phyloP scores from a whole-genome alignment of 352 stramenopile species.

The Phytophthora parvispora region DNA sequence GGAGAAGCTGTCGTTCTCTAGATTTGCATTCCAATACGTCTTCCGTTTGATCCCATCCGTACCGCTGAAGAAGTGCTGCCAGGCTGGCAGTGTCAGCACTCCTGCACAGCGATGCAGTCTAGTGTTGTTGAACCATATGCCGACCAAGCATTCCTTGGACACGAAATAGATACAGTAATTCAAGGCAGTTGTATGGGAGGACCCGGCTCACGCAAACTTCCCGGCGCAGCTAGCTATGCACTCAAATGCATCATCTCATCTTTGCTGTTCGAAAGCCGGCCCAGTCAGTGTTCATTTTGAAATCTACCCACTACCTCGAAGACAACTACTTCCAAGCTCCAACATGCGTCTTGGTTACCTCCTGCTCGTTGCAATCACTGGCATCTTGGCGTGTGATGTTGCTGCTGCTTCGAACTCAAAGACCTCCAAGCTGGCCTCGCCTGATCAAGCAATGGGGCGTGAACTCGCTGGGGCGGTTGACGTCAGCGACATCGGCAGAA shows the following conservation, averaged over 20 bases:
- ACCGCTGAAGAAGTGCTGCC: too few relatives aligned
- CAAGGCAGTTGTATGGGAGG: too few relatives aligned
- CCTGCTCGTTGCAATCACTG: neutral
- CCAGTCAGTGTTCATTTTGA: slow-evolving; percentile 4
- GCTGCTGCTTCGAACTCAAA: neutral
- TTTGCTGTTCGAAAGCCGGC: neutral
- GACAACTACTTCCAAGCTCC: neutral
- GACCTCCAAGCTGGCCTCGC: neutral
- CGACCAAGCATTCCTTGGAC: too few relatives aligned
- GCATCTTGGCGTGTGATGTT: neutral
- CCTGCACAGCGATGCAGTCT: too few relatives aligned
- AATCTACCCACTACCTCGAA: slow-evolving; percentile 1
- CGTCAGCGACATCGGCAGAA: neutral
- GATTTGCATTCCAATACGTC: too few relatives aligned
- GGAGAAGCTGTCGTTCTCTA: too few relatives aligned
- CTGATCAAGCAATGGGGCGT: neutral
- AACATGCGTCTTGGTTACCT: slow-evolving; percentile 8
- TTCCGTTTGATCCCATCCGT: too few relatives aligned
- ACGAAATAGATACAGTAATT: too few relatives aligned
- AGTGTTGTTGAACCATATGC: too few relatives aligned
- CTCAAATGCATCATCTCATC: too few relatives aligned
- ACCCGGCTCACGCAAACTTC: neutral
- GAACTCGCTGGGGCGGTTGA: neutral
- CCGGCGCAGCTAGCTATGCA: too few relatives aligned
- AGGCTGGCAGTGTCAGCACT: too few relatives aligned